Evolutionary conservation across 2,329 filamentous ascomycete species (phyloP), one percentile per base, ranked within the genome.

Genomic region (Colletotrichum tamarilloi): DNA sequence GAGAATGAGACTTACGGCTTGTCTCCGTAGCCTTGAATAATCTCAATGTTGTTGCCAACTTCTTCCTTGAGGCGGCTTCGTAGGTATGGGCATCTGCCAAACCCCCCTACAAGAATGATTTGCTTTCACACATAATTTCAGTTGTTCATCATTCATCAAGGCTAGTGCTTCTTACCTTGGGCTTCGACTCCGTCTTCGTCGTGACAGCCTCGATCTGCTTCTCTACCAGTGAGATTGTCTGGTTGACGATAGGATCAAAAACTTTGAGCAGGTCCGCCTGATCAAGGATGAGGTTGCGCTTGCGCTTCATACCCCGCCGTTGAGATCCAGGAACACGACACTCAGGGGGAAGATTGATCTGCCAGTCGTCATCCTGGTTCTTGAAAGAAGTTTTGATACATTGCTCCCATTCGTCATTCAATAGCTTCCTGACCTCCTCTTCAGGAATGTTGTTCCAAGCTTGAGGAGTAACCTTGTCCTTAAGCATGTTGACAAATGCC

Each of bases 81-180:
- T 0, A 86, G 68, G 5, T 81, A 83, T 0, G 60, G 38, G 16
- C 77, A 81, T 2, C 80, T 74, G 0, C 84, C 84, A 5, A 86
- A 82, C 0, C 84, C 84, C 0, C 84, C 84, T 0, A 82, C 83
- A 0, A 86, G 77, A 1, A 85, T 77, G 5, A 85, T 65, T 81
- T 84, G 85, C 16, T 1, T 6, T 16, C 19, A 4, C 4, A 9
- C 24, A 73, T 4, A 53, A 19, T 2, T 6, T 30, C 5, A 12
- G 16, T n/a, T n/a, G 24, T 7, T 42, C 6, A 5, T 7, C 4
- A 28, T 11, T 1, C 2, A 16, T n/a, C 19, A 38, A 5, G 8
- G 9, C 5, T 16, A 7, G 65, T 57, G 1, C 1, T 1, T 24
- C 59, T 42, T 59, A 82, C 82, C 74, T 80, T 81, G 2, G 81